Conservation (phyloP, 108 stramenopile species). For the Chaetoceros tenuissimus region DNA sequence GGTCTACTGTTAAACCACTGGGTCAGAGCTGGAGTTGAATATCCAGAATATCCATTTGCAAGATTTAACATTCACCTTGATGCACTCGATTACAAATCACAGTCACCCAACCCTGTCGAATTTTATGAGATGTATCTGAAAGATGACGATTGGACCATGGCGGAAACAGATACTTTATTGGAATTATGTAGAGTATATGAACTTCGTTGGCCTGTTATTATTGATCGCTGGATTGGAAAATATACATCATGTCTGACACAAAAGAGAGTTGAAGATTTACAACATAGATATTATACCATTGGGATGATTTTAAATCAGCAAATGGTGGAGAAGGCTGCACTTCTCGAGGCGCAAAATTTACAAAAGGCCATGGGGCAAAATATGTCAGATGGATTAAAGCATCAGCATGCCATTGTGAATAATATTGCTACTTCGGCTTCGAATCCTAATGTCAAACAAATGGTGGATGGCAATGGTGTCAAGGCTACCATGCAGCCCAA, state of each 20-base stretch:
- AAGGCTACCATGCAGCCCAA: conserved; percentile 36
- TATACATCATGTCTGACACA: neutral
- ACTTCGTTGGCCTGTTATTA: conserved; percentile 90
- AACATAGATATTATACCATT: conserved; percentile 84
- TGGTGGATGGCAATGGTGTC: neutral
- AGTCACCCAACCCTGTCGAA: conserved; percentile 6
- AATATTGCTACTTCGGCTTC: conserved; percentile 23
- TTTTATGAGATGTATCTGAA: conserved; percentile 36
- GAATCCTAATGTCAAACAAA: neutral
- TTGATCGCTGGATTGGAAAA: conserved; percentile 59
- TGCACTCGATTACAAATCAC: conserved; percentile 55
- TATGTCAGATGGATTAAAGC: neutral
- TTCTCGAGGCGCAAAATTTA: conserved; percentile 31
- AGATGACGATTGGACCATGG: conserved; percentile 69
- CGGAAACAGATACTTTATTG: conserved; percentile 87
- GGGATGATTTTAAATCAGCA: conserved; percentile 49
- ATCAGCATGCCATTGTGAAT: conserved; percentile 26
- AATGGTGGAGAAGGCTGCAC: conserved; percentile 29
- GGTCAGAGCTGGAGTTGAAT: conserved; percentile 74
- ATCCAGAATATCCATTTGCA: conserved; percentile 92
- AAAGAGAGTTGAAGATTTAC: conserved; percentile 74
- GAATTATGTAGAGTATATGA: conserved; percentile 67
- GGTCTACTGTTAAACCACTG: conserved; percentile 60
- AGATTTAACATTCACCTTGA: conserved; percentile 85
- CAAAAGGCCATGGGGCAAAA: conserved; percentile 9